Base-by-base conservation (phyloP, 164 flowering plant genomes). In the Kingdonia uniflora region DNA sequence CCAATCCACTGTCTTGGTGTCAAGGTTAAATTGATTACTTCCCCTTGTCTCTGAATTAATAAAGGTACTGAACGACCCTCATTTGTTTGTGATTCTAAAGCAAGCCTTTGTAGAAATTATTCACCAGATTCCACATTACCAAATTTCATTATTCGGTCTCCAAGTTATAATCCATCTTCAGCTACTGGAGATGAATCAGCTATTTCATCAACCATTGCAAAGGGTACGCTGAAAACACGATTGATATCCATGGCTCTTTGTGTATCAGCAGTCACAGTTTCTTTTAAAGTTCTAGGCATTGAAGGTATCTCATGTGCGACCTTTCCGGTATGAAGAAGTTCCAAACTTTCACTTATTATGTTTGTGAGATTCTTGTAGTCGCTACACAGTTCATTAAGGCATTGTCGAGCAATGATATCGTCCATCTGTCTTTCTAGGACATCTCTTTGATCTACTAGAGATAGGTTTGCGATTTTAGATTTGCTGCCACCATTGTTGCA, bases 121-220 rank as follows among this genome's bases (percentile, higher is more conserved):
- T 78, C 88, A 46, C 98, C 95, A 61, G 64, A 73, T 64, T 84
- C 90, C 40, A 92, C 95, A 59, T 50, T 79, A 21, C 98, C 96
- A 63, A 92, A 92, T 66, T 80, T 87, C 69, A 85, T 64, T 56
- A n/a, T n/a, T n/a, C n/a, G n/a, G n/a, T n/a, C n/a, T n/a, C n/a
- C n/a, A n/a, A n/a, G n/a, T n/a, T n/a, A 92, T 75, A 70, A 73
- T 94, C 68, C 87, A 96, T 80, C 98, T 63, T 85, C 96, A 17
- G 87, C 86, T 47, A 95, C 92, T 33, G 98, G 98, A 41, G 96
- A 87, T 50, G 66, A 76, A 67, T 87, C 95, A 20, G 81, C 69
- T 67, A 87, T 87, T 69, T 85, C 95, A 76, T 87, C 96, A 60
- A 92, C 77, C 54, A 88, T 42, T 5, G 94, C 96, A 78, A 87